Base-by-base conservation (phyloP, 192 early-diverging fungal genomes). In the Pilaira anomala region DNA sequence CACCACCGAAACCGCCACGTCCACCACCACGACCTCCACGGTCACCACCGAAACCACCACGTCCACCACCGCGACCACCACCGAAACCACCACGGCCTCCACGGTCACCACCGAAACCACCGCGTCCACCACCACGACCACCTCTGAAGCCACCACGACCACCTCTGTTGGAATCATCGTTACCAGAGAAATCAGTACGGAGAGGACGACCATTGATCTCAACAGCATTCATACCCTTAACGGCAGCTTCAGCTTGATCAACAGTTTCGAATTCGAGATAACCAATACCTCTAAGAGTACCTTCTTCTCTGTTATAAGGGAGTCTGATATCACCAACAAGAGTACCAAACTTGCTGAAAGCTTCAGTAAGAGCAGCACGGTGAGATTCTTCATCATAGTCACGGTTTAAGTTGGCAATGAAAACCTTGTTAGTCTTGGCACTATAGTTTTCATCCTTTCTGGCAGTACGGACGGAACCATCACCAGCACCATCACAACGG, bases 211-310 rank as follows among this genome's bases (percentile, higher is more conserved):
- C 93, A 28, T 83, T 81, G 19, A 95, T 76, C 30, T 91, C 85
- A 7, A 73, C 62, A 62, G 87, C 88, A 72, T 95, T 91, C 81
- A 91, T 81, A 60, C 85, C 80, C 75, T 86, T 80, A 21, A 91
- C 80, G 29, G 91, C 91, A 62, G 78, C 78, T 69, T 91, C 79
- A 65, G 89, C 91, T 25, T 78, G 77, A 39, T 81, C 88, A 29
- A 77, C 74, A 59, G 80, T 60, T 19, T 77, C 76, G 67, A 94
- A 98, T 69, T 95, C 87, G 26, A 98, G 84, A 78, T 96, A 98
- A 67, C 91, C 95, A 73, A 93, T 93, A 11, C 91, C 92, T 76
- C 89, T 91, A 57, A 81, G 76, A 56, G 82, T 74, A 42, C 87
- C 90, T 57, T 83, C 79, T 40, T 91, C 91, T n/a, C 78, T 74